Percentiles rank a stretch among this genome's conserved stretches.
Conservation (phyloP, 192 early-diverging fungal species). For the Geranomyces michiganensis region DNA sequence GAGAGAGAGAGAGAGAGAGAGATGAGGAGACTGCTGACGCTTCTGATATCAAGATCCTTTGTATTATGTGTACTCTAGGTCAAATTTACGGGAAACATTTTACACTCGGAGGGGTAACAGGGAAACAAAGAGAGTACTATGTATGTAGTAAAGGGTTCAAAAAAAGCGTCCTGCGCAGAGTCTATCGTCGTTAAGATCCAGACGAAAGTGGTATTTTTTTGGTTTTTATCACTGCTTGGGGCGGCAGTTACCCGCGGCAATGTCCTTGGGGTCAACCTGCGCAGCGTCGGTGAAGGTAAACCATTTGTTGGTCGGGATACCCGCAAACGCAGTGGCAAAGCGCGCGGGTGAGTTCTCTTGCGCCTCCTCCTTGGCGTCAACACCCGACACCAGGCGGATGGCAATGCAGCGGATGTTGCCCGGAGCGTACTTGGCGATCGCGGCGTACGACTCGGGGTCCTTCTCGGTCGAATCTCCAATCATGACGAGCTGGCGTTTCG, state of each 20-base stretch:
- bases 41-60: too few species aligned
- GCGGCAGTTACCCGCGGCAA: constrained; percentile 29
- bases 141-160: too few species aligned
- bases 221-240: neutral
- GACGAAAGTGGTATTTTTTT: too few species aligned
- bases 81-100: too few species aligned
- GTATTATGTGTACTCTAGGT: too few species aligned
- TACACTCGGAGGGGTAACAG: too few species aligned
- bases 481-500: constrained; percentile 28
- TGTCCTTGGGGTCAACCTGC: constrained; percentile 11
- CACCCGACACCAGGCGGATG: constrained; percentile 33
- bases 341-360: constrained; percentile 8
- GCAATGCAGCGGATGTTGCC: constrained; percentile 32
- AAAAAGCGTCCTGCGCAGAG: too few species aligned
- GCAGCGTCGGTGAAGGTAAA: constrained; percentile 26
- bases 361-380: constrained; percentile 25
- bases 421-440: constrained; percentile 9
- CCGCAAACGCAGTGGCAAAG: constrained; percentile 26
- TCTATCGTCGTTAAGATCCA: too few species aligned
- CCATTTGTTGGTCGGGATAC: constrained; percentile 18
- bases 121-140: too few species aligned
- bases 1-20: too few species aligned
- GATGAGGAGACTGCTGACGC: too few species aligned
- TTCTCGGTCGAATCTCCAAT: constrained; percentile 37
- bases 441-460: constrained; percentile 37